phyloP scores from a whole-genome alignment of 495 filamentous ascomycete genomes.

The Tuber aestivum region DNA sequence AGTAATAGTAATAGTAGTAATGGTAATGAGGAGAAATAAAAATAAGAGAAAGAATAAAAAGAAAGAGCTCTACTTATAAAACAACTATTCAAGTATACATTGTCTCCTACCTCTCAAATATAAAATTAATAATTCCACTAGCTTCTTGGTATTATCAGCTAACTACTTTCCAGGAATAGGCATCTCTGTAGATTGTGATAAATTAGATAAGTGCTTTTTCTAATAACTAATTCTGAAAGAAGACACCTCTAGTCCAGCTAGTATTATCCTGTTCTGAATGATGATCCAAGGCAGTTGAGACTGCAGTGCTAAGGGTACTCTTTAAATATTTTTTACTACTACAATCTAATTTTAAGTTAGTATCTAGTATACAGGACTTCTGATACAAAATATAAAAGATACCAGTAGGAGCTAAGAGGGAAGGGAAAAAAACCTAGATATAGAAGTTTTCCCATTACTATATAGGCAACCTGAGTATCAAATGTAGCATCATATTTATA shows the following conservation, averaged over 20 bases:
- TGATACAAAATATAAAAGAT: neutral
- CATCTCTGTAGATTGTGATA: conserved; percentile 4
- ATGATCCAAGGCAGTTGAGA: neutral
- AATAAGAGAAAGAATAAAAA: neutral
- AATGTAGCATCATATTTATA: neutral
- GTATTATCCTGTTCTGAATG: neutral
- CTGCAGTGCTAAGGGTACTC: neutral
- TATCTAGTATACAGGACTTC: neutral
- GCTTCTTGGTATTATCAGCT: neutral
- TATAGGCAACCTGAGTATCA: neutral
- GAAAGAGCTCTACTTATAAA: neutral
- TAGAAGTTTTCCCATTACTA: neutral
- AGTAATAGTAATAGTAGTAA: neutral
- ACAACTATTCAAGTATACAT: conserved; percentile 23
- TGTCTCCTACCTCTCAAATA: conserved; percentile 14
- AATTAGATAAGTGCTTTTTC: conserved; percentile 2
- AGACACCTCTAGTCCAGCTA: neutral
- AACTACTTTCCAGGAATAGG: conserved; percentile 21
- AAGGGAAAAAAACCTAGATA: neutral
- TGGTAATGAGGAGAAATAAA: neutral
- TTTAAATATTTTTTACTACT: neutral
- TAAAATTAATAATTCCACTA: conserved; percentile 10
- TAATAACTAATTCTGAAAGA: neutral
- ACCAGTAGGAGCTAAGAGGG: neutral
- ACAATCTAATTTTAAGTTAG: neutral